Conservation (phyloP, 495 filamentous ascomycete species). For the Articulospora tetracladia region DNA sequence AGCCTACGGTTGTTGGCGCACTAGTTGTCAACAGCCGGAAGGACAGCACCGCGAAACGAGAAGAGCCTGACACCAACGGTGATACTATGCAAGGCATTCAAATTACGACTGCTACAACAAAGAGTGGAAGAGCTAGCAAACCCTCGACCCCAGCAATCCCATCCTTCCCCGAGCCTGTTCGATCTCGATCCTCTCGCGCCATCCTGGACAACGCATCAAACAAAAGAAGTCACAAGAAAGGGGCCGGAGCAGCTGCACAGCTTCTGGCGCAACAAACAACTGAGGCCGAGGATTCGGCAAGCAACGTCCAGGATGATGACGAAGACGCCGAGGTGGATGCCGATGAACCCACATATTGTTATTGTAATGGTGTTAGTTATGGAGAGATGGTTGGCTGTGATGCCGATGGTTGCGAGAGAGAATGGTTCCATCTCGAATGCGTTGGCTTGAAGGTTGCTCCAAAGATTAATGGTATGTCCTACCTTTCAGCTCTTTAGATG, state of each 20-base stretch:
- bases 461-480: conserved; percentile 70
- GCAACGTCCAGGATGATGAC: conserved; percentile 43
- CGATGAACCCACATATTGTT: conserved; percentile 86
- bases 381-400: conserved; percentile 99
- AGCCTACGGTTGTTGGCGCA: conserved; percentile 14
- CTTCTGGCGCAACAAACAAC: conserved; percentile 36
- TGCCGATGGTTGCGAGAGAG: conserved; percentile 74
- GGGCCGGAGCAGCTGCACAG: conserved; percentile 38
- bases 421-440: conserved; percentile 97
- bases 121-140: conserved; percentile 58
- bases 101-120: conserved; percentile 37
- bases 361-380: conserved; percentile 89
- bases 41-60: conserved; percentile 20
- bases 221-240: conserved; percentile 74
- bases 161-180: conserved; percentile 43
- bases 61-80: conserved; percentile 25
- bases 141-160: conserved; percentile 55
- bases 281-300: conserved; percentile 34
- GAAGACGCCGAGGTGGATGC: conserved; percentile 70
- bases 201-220: conserved; percentile 25
- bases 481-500: background rate
- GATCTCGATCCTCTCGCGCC: conserved; percentile 35
- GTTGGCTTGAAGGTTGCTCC: conserved; percentile 86
- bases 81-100: conserved; percentile 16
- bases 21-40: conserved; percentile 18